Percentiles rank a stretch among this genome's conserved stretches.
Conservation (phyloP, 768 basidiomycete genomes). For the Amanita subjunquillea region DNA sequence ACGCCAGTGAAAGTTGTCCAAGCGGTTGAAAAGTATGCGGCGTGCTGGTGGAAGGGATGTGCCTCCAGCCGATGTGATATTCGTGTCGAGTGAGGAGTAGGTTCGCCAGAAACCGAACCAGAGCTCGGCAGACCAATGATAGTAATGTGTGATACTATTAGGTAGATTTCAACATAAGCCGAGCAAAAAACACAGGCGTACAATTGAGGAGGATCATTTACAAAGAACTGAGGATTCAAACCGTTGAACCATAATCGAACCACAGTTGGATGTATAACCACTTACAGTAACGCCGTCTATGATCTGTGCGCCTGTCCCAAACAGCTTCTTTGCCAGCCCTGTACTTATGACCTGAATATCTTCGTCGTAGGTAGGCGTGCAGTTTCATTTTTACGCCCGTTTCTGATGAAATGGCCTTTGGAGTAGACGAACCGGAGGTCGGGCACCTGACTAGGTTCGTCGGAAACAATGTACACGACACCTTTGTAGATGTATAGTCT, state of each 20-base stretch:
- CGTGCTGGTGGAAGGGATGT: constrained; percentile 66
- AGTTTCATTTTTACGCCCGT: constrained; percentile 42
- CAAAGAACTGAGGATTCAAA: constrained; percentile 43
- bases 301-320: constrained; percentile 61
- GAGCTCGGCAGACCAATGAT: constrained; percentile 89
- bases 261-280: not conserved
- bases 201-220: constrained; percentile 85
- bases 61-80: constrained; percentile 53
- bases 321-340: constrained; percentile 52
- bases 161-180: not conserved
- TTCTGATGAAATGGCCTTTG: constrained; percentile 48
- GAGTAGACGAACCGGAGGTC: constrained; percentile 61
- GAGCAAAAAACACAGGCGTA: constrained; percentile 18
- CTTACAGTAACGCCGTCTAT: constrained; percentile 71
- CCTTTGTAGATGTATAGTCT: constrained; percentile 75
- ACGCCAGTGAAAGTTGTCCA: constrained; percentile 74
- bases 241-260: not conserved
- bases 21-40: constrained; percentile 66
- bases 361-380: constrained; percentile 61
- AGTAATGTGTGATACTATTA: constrained; percentile 78
- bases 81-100: constrained; percentile 71
- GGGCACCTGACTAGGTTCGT: constrained; percentile 59
- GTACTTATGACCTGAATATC: constrained; percentile 73
- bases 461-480: constrained; percentile 72
- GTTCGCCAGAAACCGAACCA: constrained; percentile 91